phyloP scores from a whole-genome alignment of 1,139 yeast genomes.

The Blastobotrys ciferrii region DNA sequence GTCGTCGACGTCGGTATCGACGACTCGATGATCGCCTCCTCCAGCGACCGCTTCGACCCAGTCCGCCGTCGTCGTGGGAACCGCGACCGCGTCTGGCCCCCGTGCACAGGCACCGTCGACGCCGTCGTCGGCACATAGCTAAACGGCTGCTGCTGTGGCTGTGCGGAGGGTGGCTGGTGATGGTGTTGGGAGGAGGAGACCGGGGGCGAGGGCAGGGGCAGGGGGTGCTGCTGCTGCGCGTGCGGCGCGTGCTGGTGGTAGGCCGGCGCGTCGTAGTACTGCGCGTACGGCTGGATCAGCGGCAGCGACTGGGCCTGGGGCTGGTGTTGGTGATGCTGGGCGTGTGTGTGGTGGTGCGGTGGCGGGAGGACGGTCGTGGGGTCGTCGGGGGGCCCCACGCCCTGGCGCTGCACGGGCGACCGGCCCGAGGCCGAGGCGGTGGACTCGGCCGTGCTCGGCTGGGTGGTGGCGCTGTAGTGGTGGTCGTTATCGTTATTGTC shows the following conservation, averaged over 20 bases:
- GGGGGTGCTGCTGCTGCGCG: constrained; percentile 6
- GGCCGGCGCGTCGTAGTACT: neutral
- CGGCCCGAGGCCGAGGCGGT: too few species aligned
- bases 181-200: constrained; percentile 13
- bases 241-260: too few species aligned
- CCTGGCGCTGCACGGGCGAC: too few species aligned
- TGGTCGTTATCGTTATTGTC: constrained; percentile 8
- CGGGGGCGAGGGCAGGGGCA: constrained; percentile 10
- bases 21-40: constrained; percentile 32
- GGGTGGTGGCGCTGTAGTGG: constrained; percentile 3
- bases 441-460: too few species aligned
- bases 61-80: constrained; percentile 28
- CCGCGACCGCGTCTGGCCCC: constrained; percentile 17
- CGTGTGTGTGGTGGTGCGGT: neutral
- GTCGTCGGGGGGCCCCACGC: too few species aligned
- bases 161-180: constrained; percentile 10
- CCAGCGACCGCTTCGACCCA: constrained; percentile 32
- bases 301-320: constrained; percentile 1
- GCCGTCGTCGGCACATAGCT: constrained; percentile 26
- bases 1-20: constrained; percentile 27
- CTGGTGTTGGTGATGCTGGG: constrained; percentile 9
- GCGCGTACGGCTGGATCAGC: neutral
- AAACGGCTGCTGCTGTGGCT: constrained; percentile 23
- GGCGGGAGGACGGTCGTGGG: too few species aligned
- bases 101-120: constrained; percentile 25